Percentiles rank a stretch among this genome's conserved stretches.
Conservation (phyloP, 2,329 filamentous ascomycete genomes). For the Parafenestella ontariensis region DNA sequence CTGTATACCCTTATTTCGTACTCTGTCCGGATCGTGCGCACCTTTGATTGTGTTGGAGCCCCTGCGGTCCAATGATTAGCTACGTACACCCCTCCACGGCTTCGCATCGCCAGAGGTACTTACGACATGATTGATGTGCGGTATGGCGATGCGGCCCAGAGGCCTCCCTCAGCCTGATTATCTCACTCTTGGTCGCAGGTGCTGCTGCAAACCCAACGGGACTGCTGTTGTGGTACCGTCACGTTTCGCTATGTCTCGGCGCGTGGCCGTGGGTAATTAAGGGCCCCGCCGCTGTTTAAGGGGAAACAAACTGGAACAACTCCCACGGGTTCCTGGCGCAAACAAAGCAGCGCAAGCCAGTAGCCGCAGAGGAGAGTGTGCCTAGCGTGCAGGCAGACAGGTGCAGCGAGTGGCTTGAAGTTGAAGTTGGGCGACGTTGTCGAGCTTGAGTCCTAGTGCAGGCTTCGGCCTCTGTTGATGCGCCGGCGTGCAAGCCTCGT, state of each 20-base stretch:
- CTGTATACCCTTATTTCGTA: neutral
- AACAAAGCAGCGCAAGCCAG: slow-evolving; percentile 6
- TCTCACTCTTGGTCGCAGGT: slow-evolving; percentile 25
- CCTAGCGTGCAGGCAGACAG: neutral
- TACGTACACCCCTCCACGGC: slow-evolving; percentile 21
- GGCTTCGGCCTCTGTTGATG: slow-evolving; percentile 24
- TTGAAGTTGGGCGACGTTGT: slow-evolving; percentile 16
- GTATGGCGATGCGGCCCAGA: slow-evolving; percentile 43
- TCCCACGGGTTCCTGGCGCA: neutral
- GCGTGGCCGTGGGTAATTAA: slow-evolving; percentile 39
- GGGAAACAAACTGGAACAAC: slow-evolving; percentile 34
- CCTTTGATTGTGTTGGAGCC: slow-evolving; percentile 58
- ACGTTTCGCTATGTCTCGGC: slow-evolving; percentile 36
- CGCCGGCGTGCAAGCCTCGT: slow-evolving; percentile 21
- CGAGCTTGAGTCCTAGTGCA: slow-evolving; percentile 20
- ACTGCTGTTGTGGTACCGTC: slow-evolving; percentile 43
- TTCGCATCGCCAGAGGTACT: slow-evolving; percentile 24
- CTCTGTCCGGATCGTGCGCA: slow-evolving; percentile 26
- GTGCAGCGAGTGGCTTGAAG: slow-evolving; percentile 11
- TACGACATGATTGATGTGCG: slow-evolving; percentile 48
- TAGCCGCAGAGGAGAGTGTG: neutral
- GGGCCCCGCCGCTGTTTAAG: slow-evolving; percentile 42
- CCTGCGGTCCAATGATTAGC: slow-evolving; percentile 51
- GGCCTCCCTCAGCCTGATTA: slow-evolving; percentile 39
- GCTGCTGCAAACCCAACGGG: slow-evolving; percentile 31